Evolutionary conservation across 208 protist genomes (phyloP).

Genomic region (Borovskyia barvae): DNA sequence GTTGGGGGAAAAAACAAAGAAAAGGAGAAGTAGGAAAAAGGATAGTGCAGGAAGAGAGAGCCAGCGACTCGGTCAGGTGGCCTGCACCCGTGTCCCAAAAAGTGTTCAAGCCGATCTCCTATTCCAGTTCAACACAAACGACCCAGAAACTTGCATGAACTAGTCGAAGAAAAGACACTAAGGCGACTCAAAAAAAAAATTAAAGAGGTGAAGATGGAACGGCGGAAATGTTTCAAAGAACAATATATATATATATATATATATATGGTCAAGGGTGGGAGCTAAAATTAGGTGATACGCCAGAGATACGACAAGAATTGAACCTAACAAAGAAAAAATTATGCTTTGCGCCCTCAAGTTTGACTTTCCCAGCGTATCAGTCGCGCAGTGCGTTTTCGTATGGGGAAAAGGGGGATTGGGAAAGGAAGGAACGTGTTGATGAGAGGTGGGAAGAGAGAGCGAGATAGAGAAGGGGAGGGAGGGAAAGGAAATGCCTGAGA

Average conservation of each 20-base stretch:
- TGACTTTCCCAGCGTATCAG: neutral
- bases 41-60: neutral
- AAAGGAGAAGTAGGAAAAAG: conserved; percentile 4
- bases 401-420: neutral
- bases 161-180: too few relatives aligned
- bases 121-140: too few relatives aligned
- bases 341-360: neutral
- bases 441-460: neutral
- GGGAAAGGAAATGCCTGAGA: neutral
- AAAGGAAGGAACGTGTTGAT: neutral
- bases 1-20: neutral
- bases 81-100: too few relatives aligned
- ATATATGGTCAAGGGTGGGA: too few relatives aligned
- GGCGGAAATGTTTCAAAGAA: too few relatives aligned
- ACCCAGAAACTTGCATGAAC: too few relatives aligned
- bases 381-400: neutral
- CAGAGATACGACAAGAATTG: neutral
- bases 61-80: too few relatives aligned
- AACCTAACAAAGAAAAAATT: conserved; percentile 10
- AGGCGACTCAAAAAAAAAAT: conserved; percentile 8
- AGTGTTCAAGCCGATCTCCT: too few relatives aligned
- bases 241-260: too few relatives aligned
- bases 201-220: conserved; percentile 8
- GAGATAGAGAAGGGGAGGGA: neutral
- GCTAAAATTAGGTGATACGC: conserved; percentile 4